A percentile compares a stretch with the other conserved stretches of the same genome.
phyloP scores from a whole-genome alignment of 768 basidiomycete genomes.

The Boletus tomentosulus region DNA sequence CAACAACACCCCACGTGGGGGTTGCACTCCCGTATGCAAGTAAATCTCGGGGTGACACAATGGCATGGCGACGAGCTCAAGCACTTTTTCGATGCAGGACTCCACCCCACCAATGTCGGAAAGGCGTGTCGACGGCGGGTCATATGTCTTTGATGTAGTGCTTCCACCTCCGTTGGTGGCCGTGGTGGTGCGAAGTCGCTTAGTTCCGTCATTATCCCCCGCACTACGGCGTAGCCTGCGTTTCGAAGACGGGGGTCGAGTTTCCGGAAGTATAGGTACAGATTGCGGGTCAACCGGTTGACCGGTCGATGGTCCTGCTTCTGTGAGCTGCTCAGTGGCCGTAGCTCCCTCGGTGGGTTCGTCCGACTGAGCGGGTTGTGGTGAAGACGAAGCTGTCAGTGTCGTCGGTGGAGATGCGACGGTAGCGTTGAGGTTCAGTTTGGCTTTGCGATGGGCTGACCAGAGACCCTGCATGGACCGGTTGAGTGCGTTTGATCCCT shows the following conservation, averaged over 20 bases:
- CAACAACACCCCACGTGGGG: conserved; percentile 86
- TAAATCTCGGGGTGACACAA: conserved; percentile 95
- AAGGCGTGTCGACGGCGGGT: conserved; percentile 71
- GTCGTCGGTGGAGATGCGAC: background rate
- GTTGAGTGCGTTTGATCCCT: conserved; percentile 75
- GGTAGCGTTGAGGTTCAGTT: conserved; percentile 59
- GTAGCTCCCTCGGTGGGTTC: conserved; percentile 10
- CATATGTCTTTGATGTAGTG: conserved; percentile 34
- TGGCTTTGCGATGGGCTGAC: conserved; percentile 62
- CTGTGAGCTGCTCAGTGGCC: conserved; percentile 10
- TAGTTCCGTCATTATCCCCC: conserved; percentile 47
- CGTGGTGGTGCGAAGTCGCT: conserved; percentile 44
- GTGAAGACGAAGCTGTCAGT: background rate
- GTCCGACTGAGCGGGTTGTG: conserved; percentile 1
- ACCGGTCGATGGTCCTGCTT: conserved; percentile 11
- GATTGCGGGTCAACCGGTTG: background rate
- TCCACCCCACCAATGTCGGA: conserved; percentile 88
- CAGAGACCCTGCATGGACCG: conserved; percentile 77
- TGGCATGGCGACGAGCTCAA: conserved; percentile 96
- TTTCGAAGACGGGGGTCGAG: conserved; percentile 40
- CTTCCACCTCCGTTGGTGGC: conserved; percentile 23
- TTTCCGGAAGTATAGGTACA: conserved; percentile 1
- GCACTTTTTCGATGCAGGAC: conserved; percentile 82
- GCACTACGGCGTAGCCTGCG: conserved; percentile 55
- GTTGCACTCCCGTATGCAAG: conserved; percentile 85